Percentiles rank a stretch among this genome's conserved stretches.
Evolutionary conservation across 495 filamentous ascomycete genomes (phyloP).

Genomic region (Trichoderma parareesei): DNA sequence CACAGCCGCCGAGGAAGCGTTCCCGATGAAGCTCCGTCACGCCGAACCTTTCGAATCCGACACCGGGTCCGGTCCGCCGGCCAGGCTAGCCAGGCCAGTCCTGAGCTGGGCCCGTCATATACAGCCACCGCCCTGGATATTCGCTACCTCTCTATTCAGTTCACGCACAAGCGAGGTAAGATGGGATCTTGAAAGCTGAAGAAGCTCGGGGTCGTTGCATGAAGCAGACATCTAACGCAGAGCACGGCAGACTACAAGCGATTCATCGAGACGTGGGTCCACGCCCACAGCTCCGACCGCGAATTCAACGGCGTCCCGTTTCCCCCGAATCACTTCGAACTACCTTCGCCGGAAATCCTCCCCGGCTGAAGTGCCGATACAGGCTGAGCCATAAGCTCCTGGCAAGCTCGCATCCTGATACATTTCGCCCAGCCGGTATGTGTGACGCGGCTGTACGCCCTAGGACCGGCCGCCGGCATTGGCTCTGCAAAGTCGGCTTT

Average conservation of each 20-base stretch:
- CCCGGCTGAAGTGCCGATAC: constrained; percentile 12
- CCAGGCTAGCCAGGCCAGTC: constrained; percentile 9
- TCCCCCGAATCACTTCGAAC: constrained; percentile 23
- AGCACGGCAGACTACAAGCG: constrained; percentile 20
- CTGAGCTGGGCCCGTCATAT: constrained; percentile 5
- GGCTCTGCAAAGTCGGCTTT: neutral
- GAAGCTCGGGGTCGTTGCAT: constrained; percentile 6
- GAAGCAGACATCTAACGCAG: neutral
- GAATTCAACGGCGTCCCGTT: constrained; percentile 22
- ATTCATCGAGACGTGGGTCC: constrained; percentile 24
- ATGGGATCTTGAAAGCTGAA: constrained; percentile 9
- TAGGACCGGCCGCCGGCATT: neutral
- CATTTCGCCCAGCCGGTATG: neutral
- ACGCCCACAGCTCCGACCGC: constrained; percentile 22
- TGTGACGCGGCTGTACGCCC: neutral
- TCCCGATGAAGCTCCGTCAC: constrained; percentile 21
- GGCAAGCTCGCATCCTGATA: neutral
- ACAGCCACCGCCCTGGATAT: constrained; percentile 17
- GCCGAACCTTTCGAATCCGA: constrained; percentile 17
- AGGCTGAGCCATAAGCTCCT: neutral
- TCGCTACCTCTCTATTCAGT: constrained; percentile 29
- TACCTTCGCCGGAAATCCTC: constrained; percentile 23
- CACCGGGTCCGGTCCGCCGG: constrained; percentile 13
- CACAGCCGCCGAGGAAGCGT: constrained; percentile 24
- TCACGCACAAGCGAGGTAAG: constrained; percentile 21